Evolutionary conservation across 2,329 filamentous ascomycete genomes (phyloP).

Genomic region (Chalaropsis thielavioides): DNA sequence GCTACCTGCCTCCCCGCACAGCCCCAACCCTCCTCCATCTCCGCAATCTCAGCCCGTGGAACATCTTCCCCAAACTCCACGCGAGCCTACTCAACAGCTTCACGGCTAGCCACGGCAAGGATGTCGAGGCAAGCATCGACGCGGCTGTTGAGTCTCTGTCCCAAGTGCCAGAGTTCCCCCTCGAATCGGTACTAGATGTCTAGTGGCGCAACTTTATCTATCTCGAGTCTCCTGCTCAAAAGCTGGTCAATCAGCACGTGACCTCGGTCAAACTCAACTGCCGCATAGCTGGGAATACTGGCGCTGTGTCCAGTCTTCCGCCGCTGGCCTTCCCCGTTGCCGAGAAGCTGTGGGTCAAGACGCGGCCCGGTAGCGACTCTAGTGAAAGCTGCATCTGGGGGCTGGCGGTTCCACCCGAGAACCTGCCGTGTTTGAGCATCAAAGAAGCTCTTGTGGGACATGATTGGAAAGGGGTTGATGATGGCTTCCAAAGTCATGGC

Average conservation of each 20-base stretch:
- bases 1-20: background rate
- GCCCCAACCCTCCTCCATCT: background rate
- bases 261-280: background rate
- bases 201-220: slow-evolving; percentile 3
- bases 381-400: background rate
- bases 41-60: background rate
- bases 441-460: background rate
- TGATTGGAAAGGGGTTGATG: background rate
- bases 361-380: background rate
- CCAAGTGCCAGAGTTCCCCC: background rate
- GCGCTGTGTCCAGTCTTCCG: background rate
- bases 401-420: background rate
- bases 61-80: background rate
- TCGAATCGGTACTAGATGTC: background rate
- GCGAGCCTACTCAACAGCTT: background rate
- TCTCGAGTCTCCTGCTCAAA: background rate
- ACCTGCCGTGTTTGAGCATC: background rate
- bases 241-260: background rate
- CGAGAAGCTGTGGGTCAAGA: background rate
- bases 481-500: background rate
- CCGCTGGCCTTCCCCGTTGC: background rate
- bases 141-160: background rate
- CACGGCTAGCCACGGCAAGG: background rate
- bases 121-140: background rate
- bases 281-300: background rate